Evolutionary conservation across 169 alveolate species (phyloP).

Genomic region (Plasmodium yoelii): DNA sequence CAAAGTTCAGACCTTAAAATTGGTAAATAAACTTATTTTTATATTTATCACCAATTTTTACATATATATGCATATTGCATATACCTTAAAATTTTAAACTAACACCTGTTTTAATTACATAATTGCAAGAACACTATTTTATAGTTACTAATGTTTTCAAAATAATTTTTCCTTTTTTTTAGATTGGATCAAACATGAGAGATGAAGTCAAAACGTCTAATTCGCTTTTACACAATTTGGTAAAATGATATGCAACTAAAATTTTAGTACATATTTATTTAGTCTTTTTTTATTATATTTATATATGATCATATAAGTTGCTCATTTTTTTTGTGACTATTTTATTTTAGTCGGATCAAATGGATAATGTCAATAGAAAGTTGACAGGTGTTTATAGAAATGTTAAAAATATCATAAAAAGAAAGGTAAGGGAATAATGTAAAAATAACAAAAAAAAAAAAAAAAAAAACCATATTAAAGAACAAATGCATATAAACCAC

Average conservation of each 20-base stretch:
- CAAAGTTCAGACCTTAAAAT: conserved; percentile 56
- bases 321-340: not conserved
- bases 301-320: not conserved
- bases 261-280: not conserved
- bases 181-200: conserved; percentile 69
- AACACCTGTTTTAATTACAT: not conserved
- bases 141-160: not conserved
- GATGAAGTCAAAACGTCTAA: conserved; percentile 72
- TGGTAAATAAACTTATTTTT: conserved; percentile 22
- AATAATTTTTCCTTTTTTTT: conserved; percentile 10
- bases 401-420: conserved; percentile 58
- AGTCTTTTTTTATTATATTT: not conserved
- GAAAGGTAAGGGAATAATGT: conserved; percentile 43
- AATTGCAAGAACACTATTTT: not conserved
- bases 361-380: conserved; percentile 65
- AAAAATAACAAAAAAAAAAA: not conserved
- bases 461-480: too few species aligned
- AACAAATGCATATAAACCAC: too few species aligned
- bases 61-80: not conserved
- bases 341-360: conserved; percentile 41
- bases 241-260: conserved; percentile 18
- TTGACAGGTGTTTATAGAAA: conserved; percentile 62
- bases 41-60: not conserved
- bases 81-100: not conserved
- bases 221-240: conserved; percentile 55